A percentile compares a stretch with the other conserved stretches of the same genome.
phyloP scores from a whole-genome alignment of 148 eudicot genomes.

The Rhododendron ferrugineum region DNA sequence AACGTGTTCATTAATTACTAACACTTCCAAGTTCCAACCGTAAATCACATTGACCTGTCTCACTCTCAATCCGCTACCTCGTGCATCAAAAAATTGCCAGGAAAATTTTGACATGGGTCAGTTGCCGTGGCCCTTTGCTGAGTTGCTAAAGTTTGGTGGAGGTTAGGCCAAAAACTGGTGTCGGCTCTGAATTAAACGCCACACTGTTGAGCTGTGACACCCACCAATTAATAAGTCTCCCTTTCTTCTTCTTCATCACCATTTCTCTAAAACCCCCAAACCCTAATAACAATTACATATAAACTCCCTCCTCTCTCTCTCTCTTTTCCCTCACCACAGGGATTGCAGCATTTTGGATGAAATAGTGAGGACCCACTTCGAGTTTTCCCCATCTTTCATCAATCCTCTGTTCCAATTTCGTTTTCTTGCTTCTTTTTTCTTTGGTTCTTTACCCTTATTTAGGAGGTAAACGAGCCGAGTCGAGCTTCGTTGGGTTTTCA shows the following conservation, averaged over 20 bases:
- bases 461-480: too few relatives aligned
- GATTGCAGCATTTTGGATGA: neutral
- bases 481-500: neutral
- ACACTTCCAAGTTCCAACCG: neutral
- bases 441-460: neutral
- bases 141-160: neutral
- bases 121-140: neutral
- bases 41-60: neutral
- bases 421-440: neutral
- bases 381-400: slow-evolving; percentile 9
- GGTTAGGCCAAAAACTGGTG: neutral
- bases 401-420: neutral
- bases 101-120: neutral
- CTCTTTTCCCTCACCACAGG: neutral
- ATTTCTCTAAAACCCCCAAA: neutral
- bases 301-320: neutral
- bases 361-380: neutral
- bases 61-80: neutral
- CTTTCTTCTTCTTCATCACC: neutral
- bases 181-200: neutral
- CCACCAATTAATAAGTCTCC: neutral
- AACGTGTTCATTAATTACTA: neutral
- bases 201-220: neutral
- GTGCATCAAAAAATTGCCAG: neutral
- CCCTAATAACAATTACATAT: neutral